A percentile compares a stretch with the other conserved stretches of the same genome.
Conservation (phyloP, 352 stramenopile genomes). For the Phytophthora parvispora region DNA sequence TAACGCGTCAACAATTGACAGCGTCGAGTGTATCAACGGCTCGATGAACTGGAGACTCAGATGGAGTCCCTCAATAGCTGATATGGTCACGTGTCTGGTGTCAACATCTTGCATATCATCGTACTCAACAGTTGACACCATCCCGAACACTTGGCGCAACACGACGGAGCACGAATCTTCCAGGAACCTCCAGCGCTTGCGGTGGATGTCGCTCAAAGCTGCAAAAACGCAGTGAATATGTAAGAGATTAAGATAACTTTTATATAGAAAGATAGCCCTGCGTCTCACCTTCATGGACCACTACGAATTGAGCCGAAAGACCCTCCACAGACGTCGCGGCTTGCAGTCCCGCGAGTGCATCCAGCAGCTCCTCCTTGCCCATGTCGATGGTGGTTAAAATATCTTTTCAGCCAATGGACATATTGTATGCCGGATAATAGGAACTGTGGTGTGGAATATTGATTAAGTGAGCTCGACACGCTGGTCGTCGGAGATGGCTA, state of each 20-base stretch:
- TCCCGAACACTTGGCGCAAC: constrained; percentile 35
- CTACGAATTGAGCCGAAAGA: constrained; percentile 18
- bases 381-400: constrained; percentile 24
- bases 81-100: constrained; percentile 1
- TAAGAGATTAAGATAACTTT: background rate
- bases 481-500: constrained; percentile 31
- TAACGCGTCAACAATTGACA: constrained; percentile 7
- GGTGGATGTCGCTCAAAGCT: constrained; percentile 64
- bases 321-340: constrained; percentile 19
- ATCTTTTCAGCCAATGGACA: constrained; percentile 27
- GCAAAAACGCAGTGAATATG: background rate
- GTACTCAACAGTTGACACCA: constrained; percentile 13
- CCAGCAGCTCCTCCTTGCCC: constrained; percentile 59
- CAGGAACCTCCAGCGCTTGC: constrained; percentile 77
- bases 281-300: constrained; percentile 40
- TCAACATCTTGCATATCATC: constrained; percentile 5
- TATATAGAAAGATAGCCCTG: constrained; percentile 1
- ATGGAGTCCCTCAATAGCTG: constrained; percentile 15
- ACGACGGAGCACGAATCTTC: constrained; percentile 71
- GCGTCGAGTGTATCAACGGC: constrained; percentile 36
- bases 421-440: background rate
- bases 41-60: constrained; percentile 43
- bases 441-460: background rate
- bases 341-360: constrained; percentile 50
- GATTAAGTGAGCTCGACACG: constrained; percentile 22